Percentiles rank a stretch among this genome's conserved stretches.
Conservation (phyloP, 148 eudicot genomes). For the Amaranthus hypochondriacus region DNA sequence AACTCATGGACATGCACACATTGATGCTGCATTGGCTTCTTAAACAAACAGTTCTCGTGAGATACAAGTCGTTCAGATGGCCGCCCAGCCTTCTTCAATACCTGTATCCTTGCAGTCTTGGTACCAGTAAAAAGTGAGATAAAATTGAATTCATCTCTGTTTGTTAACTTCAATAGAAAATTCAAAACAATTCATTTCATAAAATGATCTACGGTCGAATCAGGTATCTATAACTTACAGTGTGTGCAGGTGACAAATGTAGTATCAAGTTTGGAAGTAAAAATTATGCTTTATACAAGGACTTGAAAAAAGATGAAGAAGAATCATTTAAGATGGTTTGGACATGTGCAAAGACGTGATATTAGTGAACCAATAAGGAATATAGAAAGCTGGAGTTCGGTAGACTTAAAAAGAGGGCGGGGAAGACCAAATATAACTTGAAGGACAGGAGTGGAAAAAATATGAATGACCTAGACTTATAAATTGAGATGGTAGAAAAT, state of each 20-base stretch:
- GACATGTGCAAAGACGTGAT: too few species aligned
- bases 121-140: slow-evolving; percentile 18
- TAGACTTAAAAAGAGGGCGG: too few species aligned
- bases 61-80: slow-evolving; percentile 86
- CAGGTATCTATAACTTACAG: not conserved
- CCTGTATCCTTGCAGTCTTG: slow-evolving; percentile 85
- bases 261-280: not conserved
- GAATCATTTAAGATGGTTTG: too few species aligned
- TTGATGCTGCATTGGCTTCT: slow-evolving; percentile 59
- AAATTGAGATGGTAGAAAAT: too few species aligned
- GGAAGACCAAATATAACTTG: too few species aligned
- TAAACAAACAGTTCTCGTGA: slow-evolving; percentile 76
- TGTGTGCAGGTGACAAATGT: not conserved
- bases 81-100: slow-evolving; percentile 91
- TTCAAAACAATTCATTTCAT: not conserved
- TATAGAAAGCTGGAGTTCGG: too few species aligned
- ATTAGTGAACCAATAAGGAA: too few species aligned
- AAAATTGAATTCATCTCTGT: slow-evolving; percentile 7
- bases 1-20: slow-evolving; percentile 90
- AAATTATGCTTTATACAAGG: not conserved
- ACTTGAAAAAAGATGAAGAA: not conserved
- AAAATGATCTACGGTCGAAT: not conserved
- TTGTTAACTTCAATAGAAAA: not conserved
- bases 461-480: too few species aligned
- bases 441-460: too few species aligned